Conservation (phyloP, 805 yeast genomes). For the Starmerella apicola region DNA sequence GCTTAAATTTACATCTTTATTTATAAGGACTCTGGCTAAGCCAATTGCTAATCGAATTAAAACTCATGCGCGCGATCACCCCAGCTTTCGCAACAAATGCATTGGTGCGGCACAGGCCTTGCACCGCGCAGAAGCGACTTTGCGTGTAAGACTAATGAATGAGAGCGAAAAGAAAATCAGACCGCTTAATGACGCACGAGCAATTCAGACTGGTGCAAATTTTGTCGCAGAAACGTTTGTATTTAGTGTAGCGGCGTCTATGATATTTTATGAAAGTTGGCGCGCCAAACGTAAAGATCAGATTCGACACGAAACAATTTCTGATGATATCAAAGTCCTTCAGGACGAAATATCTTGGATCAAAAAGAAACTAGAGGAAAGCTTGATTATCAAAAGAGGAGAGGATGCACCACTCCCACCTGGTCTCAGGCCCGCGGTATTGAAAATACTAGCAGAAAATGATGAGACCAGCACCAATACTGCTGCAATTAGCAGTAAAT, state of each 20-base stretch:
- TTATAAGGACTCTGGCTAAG: slow-evolving; percentile 63
- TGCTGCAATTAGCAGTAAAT: no score
- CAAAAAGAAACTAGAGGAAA: slow-evolving; percentile 28
- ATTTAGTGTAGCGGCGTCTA: slow-evolving; percentile 66
- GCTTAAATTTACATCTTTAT: slow-evolving; percentile 55
- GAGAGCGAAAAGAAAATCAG: slow-evolving; percentile 41
- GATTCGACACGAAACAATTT: slow-evolving; percentile 48
- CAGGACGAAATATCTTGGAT: slow-evolving; percentile 59
- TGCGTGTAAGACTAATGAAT: slow-evolving; percentile 51
- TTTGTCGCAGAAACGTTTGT: slow-evolving; percentile 66
- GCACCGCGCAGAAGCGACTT: slow-evolving; percentile 50
- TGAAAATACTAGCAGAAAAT: slow-evolving; percentile 22
- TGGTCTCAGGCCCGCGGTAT: slow-evolving; percentile 35
- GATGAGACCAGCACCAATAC: background rate
- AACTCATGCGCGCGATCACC: slow-evolving; percentile 63
- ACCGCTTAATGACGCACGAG: slow-evolving; percentile 70
- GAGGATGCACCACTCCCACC: slow-evolving; percentile 29
- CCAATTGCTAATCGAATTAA: slow-evolving; percentile 65
- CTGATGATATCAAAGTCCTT: slow-evolving; percentile 57
- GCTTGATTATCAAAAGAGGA: slow-evolving; percentile 34
- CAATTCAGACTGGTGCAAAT: slow-evolving; percentile 72
- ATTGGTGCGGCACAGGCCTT: slow-evolving; percentile 59
- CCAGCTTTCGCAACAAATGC: slow-evolving; percentile 47
- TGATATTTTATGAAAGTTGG: slow-evolving; percentile 58
- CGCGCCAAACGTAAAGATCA: slow-evolving; percentile 55